A percentile compares a stretch with the other conserved stretches of the same genome.
These are phyloP conservation scores for Penicillium sp. DNA, from an alignment of 2,329 filamentous ascomycete species.

Conservation along the genomic window DNA sequence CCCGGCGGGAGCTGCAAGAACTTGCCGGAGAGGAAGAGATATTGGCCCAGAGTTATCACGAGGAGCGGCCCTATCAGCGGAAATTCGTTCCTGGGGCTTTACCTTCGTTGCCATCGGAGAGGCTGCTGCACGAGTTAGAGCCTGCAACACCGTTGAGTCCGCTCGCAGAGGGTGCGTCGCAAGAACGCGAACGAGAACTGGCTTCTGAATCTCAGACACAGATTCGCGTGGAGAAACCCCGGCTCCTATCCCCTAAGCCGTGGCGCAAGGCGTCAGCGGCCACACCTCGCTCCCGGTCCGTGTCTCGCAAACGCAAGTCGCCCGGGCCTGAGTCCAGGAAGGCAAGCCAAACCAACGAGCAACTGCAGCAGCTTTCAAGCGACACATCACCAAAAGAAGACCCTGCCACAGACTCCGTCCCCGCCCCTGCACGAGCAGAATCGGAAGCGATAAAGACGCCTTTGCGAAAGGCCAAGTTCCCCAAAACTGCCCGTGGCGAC, in stretches of 20 bases:
- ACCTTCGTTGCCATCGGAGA: conserved; percentile 52
- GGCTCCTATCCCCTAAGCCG: background rate
- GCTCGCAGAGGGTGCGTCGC: conserved; percentile 13
- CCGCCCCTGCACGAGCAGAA: background rate
- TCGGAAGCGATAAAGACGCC: conserved; percentile 9
- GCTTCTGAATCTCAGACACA: background rate
- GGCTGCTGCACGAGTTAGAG: conserved; percentile 41
- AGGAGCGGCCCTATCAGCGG: conserved; percentile 36
- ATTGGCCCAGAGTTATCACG: conserved; percentile 22
- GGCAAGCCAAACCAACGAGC: background rate
- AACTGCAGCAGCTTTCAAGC: background rate
- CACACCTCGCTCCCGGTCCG: conserved; percentile 17
- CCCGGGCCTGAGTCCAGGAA: conserved; percentile 34
- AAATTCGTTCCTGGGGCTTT: conserved; percentile 50
- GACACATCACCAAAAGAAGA: background rate
- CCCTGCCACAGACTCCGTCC: background rate
- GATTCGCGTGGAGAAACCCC: background rate
- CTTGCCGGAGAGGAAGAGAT: conserved; percentile 48
- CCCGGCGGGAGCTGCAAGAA: conserved; percentile 59
- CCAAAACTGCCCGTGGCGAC: conserved; percentile 36
- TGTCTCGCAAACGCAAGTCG: conserved; percentile 43
- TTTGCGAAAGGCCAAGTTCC: conserved; percentile 35
- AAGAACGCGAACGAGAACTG: background rate
- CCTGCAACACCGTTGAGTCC: conserved; percentile 18
- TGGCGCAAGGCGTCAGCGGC: background rate